Percentiles rank a stretch among this genome's conserved stretches.
These are phyloP conservation scores for Coprinopsis sp. DNA, from an alignment of 768 basidiomycete species.

Conservation along the genomic window DNA sequence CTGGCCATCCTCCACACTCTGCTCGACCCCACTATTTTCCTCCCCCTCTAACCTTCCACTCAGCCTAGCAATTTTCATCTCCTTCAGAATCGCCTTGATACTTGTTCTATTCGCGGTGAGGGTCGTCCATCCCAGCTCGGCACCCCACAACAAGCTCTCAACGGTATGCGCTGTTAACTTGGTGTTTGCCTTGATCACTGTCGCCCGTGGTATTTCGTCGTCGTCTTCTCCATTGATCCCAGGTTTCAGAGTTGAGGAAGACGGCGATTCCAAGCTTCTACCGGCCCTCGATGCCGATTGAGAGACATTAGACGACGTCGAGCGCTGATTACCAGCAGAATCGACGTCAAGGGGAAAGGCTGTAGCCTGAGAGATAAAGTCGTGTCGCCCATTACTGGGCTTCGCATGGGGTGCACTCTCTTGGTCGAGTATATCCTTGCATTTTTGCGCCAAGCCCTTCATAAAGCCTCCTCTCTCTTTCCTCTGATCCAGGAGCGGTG, in stretches of 20 bases:
- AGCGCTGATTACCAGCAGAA: background rate
- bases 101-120: constrained; percentile 82
- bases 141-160: constrained; percentile 66
- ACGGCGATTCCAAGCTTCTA: too few species aligned
- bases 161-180: constrained; percentile 75
- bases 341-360: background rate
- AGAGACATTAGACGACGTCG: background rate
- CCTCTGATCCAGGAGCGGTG: background rate
- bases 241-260: background rate
- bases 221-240: constrained; percentile 8
- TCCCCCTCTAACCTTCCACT: constrained; percentile 28
- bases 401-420: constrained; percentile 35
- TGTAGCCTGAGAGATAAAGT: constrained; percentile 4
- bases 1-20: constrained; percentile 11
- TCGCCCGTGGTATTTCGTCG: constrained; percentile 47
- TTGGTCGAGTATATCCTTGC: constrained; percentile 48
- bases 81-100: constrained; percentile 67
- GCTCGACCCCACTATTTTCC: constrained; percentile 9
- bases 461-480: constrained; percentile 33
- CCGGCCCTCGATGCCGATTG: background rate
- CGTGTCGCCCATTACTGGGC: constrained; percentile 19
- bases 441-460: constrained; percentile 44
- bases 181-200: constrained; percentile 49
- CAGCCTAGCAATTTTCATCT: constrained; percentile 44
- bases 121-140: constrained; percentile 73